Evolutionary conservation across 148 eudicot species (phyloP).

Genomic region (Amaranthus palmeri): DNA sequence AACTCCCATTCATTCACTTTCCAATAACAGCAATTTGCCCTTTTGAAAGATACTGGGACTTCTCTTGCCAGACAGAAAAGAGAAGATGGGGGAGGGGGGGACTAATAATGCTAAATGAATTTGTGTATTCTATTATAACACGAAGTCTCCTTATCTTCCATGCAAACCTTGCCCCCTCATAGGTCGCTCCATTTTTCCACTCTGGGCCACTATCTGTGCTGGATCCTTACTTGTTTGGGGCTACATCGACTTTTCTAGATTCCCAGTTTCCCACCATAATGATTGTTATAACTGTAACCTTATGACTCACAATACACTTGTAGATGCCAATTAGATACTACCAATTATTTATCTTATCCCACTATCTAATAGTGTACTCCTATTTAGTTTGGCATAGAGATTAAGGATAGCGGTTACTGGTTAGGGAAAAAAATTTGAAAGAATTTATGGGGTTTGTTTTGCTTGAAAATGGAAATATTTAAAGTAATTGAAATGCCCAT

Average conservation of each 20-base stretch:
- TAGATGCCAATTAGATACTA: not conserved
- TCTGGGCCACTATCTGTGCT: slow-evolving; percentile 16
- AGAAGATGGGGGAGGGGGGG: not conserved
- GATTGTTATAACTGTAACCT: not conserved
- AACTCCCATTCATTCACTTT: slow-evolving; percentile 7
- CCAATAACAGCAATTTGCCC: slow-evolving; percentile 15
- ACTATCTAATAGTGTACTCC: no score
- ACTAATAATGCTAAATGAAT: slow-evolving; percentile 1
- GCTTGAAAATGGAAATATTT: no score
- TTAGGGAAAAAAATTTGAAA: no score
- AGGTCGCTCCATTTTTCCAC: slow-evolving; percentile 9
- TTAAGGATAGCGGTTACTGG: no score
- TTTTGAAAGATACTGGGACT: slow-evolving; percentile 10
- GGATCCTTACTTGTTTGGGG: slow-evolving; percentile 8
- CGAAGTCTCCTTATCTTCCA: slow-evolving; percentile 35
- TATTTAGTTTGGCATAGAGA: no score
- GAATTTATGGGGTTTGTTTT: no score
- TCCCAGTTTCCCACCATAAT: not conserved
- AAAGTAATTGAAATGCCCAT: no score
- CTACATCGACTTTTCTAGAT: slow-evolving; percentile 3
- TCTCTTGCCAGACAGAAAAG: not conserved
- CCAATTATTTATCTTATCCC: no score
- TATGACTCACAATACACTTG: not conserved
- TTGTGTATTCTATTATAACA: slow-evolving; percentile 49
- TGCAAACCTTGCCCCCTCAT: slow-evolving; percentile 21